These are phyloP conservation scores for Podospora bellae-mahoneyi DNA, from an alignment of 495 filamentous ascomycete species.

Conservation along the genomic window DNA sequence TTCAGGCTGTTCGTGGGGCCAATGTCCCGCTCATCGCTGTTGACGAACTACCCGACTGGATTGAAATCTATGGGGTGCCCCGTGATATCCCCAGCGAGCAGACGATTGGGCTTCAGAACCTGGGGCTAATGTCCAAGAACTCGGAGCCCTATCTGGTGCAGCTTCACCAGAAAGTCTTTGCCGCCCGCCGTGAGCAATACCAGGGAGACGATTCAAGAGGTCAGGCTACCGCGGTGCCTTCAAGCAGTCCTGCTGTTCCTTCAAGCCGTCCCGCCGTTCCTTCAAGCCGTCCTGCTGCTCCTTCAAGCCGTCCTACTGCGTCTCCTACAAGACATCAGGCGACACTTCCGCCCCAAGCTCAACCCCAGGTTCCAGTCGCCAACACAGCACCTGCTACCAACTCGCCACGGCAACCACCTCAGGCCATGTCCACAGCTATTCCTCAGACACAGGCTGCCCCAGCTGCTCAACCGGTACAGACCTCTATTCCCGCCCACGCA, in stretches of 20 bases:
- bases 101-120: conserved; percentile 37
- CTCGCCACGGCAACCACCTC: neutral
- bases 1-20: conserved; percentile 26
- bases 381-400: neutral
- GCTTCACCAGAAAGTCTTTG: neutral
- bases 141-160: conserved; percentile 27
- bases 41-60: conserved; percentile 44
- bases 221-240: neutral
- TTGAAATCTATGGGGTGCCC: conserved; percentile 39
- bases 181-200: neutral
- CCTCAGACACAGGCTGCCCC: neutral
- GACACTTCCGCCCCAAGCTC: too few relatives aligned
- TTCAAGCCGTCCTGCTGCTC: too few relatives aligned
- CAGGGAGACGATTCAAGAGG: neutral
- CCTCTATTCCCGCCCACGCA: neutral
- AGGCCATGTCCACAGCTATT: neutral
- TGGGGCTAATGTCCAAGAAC: conserved; percentile 33
- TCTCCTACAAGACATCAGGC: neutral
- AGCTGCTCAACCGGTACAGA: neutral
- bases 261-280: too few relatives aligned
- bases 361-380: neutral
- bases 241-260: neutral
- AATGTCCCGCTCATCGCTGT: conserved; percentile 45
- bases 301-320: neutral
- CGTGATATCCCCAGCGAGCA: conserved; percentile 38